Evolutionary conservation across 73 alveolate genomes (phyloP).

Genomic region (Symbiodinium natans): DNA sequence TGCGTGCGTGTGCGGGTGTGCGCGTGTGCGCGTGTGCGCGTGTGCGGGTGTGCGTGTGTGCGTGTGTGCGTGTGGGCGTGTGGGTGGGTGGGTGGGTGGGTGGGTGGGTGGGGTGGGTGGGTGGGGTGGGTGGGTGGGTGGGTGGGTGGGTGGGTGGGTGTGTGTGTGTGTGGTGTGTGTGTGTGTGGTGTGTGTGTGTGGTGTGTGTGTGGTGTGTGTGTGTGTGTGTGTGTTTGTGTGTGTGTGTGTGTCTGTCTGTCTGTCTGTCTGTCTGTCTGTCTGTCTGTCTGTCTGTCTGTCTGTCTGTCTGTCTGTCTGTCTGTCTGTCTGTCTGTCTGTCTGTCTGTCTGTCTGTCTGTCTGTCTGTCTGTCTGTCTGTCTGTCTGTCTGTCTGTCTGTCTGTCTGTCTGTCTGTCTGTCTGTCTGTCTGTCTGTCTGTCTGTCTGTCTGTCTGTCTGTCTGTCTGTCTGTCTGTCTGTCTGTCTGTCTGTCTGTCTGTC

Average conservation of each 20-base stretch:
- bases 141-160: no score
- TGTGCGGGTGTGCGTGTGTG: no score
- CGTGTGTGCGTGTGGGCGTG: constrained; percentile 17
- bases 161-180: no score
- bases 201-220: no score
- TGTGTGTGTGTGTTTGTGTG: no score
- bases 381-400: constrained; percentile 24
- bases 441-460: constrained; percentile 24
- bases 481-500: constrained; percentile 25
- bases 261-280: constrained; percentile 22
- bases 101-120: no score
- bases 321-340: constrained; percentile 24
- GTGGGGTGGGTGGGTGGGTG: no score
- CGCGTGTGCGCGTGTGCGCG: no score
- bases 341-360: constrained; percentile 30
- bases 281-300: constrained; percentile 30
- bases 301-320: constrained; percentile 25
- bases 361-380: constrained; percentile 25
- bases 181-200: no score
- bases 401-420: constrained; percentile 30
- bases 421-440: constrained; percentile 25
- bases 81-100: no score
- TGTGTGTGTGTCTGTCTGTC: no score
- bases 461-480: constrained; percentile 30
- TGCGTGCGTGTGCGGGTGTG: no score